Conservation (phyloP, 306 rosid species). For the Oxytropis ochrocephala region DNA sequence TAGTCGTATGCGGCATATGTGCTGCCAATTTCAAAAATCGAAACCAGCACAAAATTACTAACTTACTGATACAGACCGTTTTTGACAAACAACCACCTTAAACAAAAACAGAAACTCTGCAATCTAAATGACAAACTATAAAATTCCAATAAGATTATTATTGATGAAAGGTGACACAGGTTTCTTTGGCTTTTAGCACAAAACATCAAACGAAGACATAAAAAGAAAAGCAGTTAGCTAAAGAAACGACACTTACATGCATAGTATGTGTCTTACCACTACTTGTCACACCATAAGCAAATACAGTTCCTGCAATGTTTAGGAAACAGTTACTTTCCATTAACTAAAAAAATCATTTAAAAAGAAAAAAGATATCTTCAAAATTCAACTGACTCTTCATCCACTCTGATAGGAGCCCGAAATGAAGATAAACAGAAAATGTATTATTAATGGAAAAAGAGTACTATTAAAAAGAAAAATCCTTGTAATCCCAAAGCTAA, state of each 20-base stretch:
- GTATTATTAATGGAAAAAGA: too few relatives aligned
- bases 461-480: too few relatives aligned
- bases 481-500: too few relatives aligned
- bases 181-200: not conserved
- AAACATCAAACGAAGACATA: not conserved
- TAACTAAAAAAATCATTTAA: not conserved
- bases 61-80: not conserved
- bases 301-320: slow-evolving; percentile 80
- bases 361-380: not conserved
- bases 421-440: too few relatives aligned
- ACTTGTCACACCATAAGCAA: slow-evolving; percentile 98
- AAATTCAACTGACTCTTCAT: slow-evolving; percentile 14
- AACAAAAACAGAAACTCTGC: not conserved
- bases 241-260: slow-evolving; percentile 70
- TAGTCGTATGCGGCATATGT: not conserved
- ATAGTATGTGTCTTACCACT: slow-evolving; percentile 99
- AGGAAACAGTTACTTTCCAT: slow-evolving; percentile 14
- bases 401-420: not conserved
- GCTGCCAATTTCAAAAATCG: not conserved
- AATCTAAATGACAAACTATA: not conserved
- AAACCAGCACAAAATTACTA: not conserved
- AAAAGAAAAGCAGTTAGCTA: not conserved
- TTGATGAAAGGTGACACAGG: not conserved
- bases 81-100: not conserved
- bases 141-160: slow-evolving; percentile 3